A percentile compares a stretch with the other conserved stretches of the same genome.
phyloP scores from a whole-genome alignment of 2,329 filamentous ascomycete species.

The Ceratocystis papillata region DNA sequence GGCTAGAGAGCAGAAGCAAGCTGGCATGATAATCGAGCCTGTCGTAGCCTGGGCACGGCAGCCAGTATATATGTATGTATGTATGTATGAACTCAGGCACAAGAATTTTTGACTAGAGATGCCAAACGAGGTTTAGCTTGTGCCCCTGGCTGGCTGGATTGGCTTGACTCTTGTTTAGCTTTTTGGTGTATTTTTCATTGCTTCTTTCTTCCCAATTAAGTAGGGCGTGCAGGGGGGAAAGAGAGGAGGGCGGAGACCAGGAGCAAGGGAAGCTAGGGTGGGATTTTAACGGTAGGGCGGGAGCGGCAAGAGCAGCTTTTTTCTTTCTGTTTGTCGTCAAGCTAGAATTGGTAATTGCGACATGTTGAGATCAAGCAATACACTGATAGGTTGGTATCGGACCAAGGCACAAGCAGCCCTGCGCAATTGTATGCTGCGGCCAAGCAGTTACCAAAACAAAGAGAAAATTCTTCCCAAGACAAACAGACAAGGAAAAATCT shows the following conservation, averaged over 20 bases:
- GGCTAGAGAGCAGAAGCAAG: neutral
- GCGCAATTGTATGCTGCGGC: neutral
- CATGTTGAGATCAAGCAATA: neutral
- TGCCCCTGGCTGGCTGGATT: constrained; percentile 7
- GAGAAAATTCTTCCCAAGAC: neutral
- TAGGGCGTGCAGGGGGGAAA: neutral
- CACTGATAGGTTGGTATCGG: neutral
- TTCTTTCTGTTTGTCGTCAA: neutral
- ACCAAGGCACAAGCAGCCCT: neutral
- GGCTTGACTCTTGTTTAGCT: neutral
- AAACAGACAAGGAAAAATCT: neutral
- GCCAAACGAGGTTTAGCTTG: constrained; percentile 21
- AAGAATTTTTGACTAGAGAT: constrained; percentile 10
- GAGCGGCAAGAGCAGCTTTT: constrained; percentile 7
- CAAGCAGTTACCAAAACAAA: neutral
- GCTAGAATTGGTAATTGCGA: neutral
- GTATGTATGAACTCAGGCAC: constrained; percentile 19
- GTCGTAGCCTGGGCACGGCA: neutral
- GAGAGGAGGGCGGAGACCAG: constrained; percentile 3
- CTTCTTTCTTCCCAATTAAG: neutral
- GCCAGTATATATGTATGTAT: constrained; percentile 16
- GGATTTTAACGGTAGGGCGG: constrained; percentile 18
- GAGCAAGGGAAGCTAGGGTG: constrained; percentile 8
- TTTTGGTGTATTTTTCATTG: neutral
- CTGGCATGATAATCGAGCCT: no score